Conservation (phyloP, 192 early-diverging fungal species). For the Radiomyces spectabilis region DNA sequence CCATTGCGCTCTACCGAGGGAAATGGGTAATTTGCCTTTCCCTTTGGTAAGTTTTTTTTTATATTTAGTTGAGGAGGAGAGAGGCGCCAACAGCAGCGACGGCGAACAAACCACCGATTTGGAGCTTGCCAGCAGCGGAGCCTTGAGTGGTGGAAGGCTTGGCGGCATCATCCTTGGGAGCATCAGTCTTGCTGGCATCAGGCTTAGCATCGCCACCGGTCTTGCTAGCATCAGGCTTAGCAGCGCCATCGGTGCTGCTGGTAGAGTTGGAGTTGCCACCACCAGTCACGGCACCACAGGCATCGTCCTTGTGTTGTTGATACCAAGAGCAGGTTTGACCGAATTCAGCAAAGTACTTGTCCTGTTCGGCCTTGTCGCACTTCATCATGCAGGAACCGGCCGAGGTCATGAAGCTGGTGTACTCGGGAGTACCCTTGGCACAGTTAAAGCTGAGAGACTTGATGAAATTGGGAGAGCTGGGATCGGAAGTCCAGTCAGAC, state of each 20-base stretch:
- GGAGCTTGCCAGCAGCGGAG: too few species aligned
- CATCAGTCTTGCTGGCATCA: too few species aligned
- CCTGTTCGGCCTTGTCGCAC: constrained; percentile 15
- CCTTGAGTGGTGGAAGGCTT: too few species aligned
- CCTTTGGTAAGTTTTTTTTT: too few species aligned
- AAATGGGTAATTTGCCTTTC: too few species aligned
- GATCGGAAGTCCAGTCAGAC: constrained; percentile 14
- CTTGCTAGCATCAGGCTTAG: too few species aligned
- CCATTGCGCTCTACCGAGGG: too few species aligned
- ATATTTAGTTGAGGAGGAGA: too few species aligned
- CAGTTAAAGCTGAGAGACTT: constrained; percentile 17
- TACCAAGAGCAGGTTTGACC: constrained; percentile 16
- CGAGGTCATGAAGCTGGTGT: constrained; percentile 21
- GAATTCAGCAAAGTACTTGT: constrained; percentile 11
- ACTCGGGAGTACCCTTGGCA: constrained; percentile 14
- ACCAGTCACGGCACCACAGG: not conserved
- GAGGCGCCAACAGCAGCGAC: too few species aligned
- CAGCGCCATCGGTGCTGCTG: not conserved
- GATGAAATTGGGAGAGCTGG: constrained; percentile 19
- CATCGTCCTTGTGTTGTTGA: constrained; percentile 1
- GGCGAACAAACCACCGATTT: too few species aligned
- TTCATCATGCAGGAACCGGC: constrained; percentile 21
- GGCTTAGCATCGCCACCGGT: too few species aligned
- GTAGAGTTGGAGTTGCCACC: not conserved
- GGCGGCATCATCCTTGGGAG: too few species aligned